Base-by-base conservation (phyloP, 345 rosid genomes). In the Eutrema yunnanense region DNA sequence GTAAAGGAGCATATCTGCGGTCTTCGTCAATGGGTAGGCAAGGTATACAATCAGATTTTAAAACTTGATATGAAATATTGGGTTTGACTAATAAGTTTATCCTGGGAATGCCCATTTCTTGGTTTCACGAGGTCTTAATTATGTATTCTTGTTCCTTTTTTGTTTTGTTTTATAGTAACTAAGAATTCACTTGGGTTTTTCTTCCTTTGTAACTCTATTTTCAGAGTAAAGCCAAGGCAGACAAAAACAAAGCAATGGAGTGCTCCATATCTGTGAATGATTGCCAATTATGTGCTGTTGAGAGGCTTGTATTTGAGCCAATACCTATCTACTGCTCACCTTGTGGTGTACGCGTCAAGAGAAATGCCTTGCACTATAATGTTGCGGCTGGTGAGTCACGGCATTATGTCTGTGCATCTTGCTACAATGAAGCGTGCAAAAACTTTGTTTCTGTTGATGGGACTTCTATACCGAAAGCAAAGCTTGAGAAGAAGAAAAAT, bases 21-120 rank as follows among this genome's bases (percentile, higher is more conserved):
- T 47, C 94, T 93, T 67, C 86, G 97, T 71, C 98, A 71, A 72
- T 93, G 97, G 98, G 96, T 88, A 78, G 97, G 98, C 67, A 96
- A 93, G 93, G 98, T 90, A 82, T 47, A 30, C 12, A 5, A 4
- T 68, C 51, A 67, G 2, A 59, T 6, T 42, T 27, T 38, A 8
- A n/a, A 51, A 19, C 22, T 19, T 19, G 22, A 19, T 19, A 19
- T 19, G 22, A 19, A 19, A 19, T 19, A 19, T 19, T 19, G 22
- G 22, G 22, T 19, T 19, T 19, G 22, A 19, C 22, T 19, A 19
- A 19, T 19, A 19, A 19, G 22, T 19, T 19, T 19, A 19, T 19
- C 22, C 22, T 19, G 22, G 1, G 22, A 19, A 19, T 19, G 22
- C 22, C 22, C 22, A 0, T 19, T 19, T 19, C 22, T 19, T 19